These are phyloP conservation scores for Xanthoconium stramineum DNA, from an alignment of 768 basidiomycete species.

Conservation along the genomic window DNA sequence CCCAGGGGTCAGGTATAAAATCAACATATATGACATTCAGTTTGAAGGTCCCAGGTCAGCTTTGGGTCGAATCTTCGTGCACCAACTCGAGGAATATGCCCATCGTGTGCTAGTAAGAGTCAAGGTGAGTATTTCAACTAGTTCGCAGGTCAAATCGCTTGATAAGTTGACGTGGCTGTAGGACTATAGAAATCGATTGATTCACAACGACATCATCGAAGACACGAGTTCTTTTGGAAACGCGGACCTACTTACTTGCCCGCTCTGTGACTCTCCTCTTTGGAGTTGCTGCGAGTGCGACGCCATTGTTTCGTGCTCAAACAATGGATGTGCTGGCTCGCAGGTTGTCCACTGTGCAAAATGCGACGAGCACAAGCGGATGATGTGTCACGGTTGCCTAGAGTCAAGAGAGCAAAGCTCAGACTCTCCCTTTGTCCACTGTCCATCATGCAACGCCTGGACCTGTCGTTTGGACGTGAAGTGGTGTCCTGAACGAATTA, in stretches of 20 bases:
- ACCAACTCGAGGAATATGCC: not conserved
- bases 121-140: not conserved
- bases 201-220: not conserved
- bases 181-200: not conserved
- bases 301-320: not conserved
- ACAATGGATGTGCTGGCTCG: not conserved
- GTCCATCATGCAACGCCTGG: not conserved
- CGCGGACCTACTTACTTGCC: constrained; percentile 3
- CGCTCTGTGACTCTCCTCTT: not conserved
- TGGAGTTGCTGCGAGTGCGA: not conserved
- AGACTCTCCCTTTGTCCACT: not conserved
- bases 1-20: not conserved
- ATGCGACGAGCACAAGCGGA: not conserved
- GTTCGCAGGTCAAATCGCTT: not conserved
- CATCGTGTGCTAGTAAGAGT: not conserved
- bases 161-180: not conserved
- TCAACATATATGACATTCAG: not conserved
- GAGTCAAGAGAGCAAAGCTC: not conserved
- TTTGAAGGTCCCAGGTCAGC: not conserved
- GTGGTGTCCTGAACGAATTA: not conserved
- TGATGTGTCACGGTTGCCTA: not conserved
- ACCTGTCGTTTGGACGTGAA: not conserved
- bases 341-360: not conserved
- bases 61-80: too few species aligned
- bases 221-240: not conserved